Evolutionary conservation across 768 basidiomycete genomes (phyloP).

Genomic region (Crassisporium funariophilum): DNA sequence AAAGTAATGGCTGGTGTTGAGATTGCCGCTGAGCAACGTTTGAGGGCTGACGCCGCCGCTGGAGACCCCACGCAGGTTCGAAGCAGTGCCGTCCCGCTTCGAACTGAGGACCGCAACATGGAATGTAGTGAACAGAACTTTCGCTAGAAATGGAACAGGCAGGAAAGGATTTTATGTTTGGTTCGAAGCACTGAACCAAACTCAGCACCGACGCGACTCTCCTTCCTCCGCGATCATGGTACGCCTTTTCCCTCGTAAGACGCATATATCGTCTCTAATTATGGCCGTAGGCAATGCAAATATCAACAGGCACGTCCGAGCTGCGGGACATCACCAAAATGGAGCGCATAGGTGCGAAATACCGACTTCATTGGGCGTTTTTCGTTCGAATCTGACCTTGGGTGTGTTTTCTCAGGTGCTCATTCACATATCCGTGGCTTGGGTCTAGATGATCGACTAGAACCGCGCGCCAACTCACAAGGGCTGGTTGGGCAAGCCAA

Average conservation of each 20-base stretch:
- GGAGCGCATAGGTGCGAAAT: slow-evolving; percentile 78
- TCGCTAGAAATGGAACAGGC: slow-evolving; percentile 24
- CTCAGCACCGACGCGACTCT: slow-evolving; percentile 13
- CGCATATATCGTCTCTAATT: not conserved
- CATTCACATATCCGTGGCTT: slow-evolving; percentile 96
- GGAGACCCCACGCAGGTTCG: slow-evolving; percentile 31
- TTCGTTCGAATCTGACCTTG: slow-evolving; percentile 5
- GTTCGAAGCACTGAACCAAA: slow-evolving; percentile 17
- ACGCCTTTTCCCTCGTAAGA: slow-evolving; percentile 1
- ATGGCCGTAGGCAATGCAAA: slow-evolving; percentile 58
- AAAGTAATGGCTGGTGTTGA: slow-evolving; percentile 4
- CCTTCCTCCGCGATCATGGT: slow-evolving; percentile 22
- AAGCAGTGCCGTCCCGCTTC: slow-evolving; percentile 43
- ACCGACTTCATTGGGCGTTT: slow-evolving; percentile 2
- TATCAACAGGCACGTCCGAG: slow-evolving; percentile 76
- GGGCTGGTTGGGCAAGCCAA: slow-evolving; percentile 98
- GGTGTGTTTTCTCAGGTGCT: slow-evolving; percentile 49
- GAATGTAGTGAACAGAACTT: slow-evolving; percentile 14
- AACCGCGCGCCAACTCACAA: slow-evolving; percentile 85
- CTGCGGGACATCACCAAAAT: slow-evolving; percentile 88
- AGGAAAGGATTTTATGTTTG: slow-evolving; percentile 23
- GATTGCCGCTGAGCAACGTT: slow-evolving; percentile 21
- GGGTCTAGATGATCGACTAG: slow-evolving; percentile 89
- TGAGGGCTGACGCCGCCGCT: slow-evolving; percentile 6
- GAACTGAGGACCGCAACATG: slow-evolving; percentile 49